These are phyloP conservation scores for Vigna trinervia DNA, from an alignment of 306 rosid genomes.

Conservation along the genomic window DNA sequence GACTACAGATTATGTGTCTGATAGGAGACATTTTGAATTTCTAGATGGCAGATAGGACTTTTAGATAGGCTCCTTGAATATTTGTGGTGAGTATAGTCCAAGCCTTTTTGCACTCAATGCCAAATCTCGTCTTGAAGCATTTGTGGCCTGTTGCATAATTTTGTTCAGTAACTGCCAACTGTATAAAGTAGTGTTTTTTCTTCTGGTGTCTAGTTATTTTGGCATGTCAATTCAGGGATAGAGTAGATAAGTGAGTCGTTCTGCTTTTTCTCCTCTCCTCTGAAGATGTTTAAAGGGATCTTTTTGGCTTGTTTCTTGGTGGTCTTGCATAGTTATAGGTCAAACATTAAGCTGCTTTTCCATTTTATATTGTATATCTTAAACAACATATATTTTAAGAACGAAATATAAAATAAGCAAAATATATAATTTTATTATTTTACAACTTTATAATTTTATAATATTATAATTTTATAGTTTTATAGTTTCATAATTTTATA, in stretches of 20 bases:
- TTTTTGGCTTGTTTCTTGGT: conserved; percentile 35
- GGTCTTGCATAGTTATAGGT: conserved; percentile 22
- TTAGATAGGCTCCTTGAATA: conserved; percentile 19
- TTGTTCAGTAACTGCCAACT: conserved; percentile 36
- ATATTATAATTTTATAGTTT: no score
- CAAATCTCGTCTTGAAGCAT: conserved; percentile 33
- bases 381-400: not conserved
- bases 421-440: no score
- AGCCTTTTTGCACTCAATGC: conserved; percentile 3
- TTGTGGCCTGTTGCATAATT: conserved; percentile 33
- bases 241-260: not conserved
- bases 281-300: conserved; percentile 7
- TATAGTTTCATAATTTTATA: no score
- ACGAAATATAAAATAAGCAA: no score
- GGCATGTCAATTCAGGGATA: conserved; percentile 3
- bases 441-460: no score
- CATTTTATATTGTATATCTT: conserved; percentile 17
- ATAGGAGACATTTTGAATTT: conserved; percentile 22
- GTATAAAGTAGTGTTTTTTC: conserved; percentile 27
- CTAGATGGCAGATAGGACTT: conserved; percentile 1
- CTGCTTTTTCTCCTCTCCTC: not conserved
- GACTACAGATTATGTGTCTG: conserved; percentile 22
- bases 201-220: conserved; percentile 42
- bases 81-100: conserved; percentile 28
- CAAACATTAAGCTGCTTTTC: not conserved